These are phyloP conservation scores for Lepiota brunneoincarnata DNA, from an alignment of 768 basidiomycete genomes.

Conservation along the genomic window DNA sequence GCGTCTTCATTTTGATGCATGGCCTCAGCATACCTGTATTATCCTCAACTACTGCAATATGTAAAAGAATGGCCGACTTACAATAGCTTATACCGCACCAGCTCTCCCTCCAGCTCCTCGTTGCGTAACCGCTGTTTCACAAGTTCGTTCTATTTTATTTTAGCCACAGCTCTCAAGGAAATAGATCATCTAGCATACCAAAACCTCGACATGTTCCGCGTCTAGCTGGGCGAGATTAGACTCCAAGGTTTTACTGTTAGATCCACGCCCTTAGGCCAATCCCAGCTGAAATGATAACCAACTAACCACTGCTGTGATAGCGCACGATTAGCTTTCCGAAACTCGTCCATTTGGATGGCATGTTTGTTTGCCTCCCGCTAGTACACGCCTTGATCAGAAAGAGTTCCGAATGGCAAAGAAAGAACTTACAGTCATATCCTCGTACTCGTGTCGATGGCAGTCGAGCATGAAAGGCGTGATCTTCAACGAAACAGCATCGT, in stretches of 20 bases:
- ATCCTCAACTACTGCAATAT: constrained; percentile 8
- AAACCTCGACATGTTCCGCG: constrained; percentile 74
- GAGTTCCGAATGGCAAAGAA: not conserved
- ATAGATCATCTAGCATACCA: constrained; percentile 40
- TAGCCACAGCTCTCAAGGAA: not conserved
- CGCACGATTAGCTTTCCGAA: constrained; percentile 76
- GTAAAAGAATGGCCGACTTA: constrained; percentile 34
- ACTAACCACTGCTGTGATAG: constrained; percentile 80
- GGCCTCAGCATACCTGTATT: constrained; percentile 59
- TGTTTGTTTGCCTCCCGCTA: constrained; percentile 78
- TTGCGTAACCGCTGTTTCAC: constrained; percentile 86
- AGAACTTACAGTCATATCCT: constrained; percentile 58
- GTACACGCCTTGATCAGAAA: not conserved
- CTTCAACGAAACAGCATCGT: constrained; percentile 78
- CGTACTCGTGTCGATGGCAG: constrained; percentile 83
- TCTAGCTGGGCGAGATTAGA: constrained; percentile 74
- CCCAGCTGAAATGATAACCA: not conserved
- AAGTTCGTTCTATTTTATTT: constrained; percentile 69
- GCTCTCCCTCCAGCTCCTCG: constrained; percentile 91
- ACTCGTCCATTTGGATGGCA: constrained; percentile 76
- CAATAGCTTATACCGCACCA: constrained; percentile 93
- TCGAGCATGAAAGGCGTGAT: constrained; percentile 98
- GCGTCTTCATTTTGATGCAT: constrained; percentile 78
- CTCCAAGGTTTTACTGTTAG: constrained; percentile 75
- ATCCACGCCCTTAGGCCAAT: not conserved